These are phyloP conservation scores for Teratosphaeria destructans DNA, from an alignment of 2,329 filamentous ascomycete species.

Conservation along the genomic window DNA sequence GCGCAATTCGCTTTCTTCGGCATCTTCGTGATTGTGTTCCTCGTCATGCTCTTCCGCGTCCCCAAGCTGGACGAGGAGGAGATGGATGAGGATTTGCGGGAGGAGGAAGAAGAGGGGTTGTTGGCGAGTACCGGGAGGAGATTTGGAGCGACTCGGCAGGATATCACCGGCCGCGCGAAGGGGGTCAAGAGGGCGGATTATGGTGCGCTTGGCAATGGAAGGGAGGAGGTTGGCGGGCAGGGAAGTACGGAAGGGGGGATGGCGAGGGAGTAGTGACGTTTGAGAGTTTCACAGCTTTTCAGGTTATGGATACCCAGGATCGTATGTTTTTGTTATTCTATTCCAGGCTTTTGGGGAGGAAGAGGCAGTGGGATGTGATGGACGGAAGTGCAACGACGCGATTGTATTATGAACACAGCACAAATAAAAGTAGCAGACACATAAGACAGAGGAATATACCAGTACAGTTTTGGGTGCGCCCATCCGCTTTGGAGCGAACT, in stretches of 20 bases:
- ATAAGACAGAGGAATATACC: background rate
- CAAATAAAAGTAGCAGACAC: background rate
- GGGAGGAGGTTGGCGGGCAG: background rate
- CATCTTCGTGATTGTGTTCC: conserved; percentile 70
- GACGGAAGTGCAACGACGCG: background rate
- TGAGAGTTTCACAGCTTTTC: background rate
- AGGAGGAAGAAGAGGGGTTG: conserved; percentile 86
- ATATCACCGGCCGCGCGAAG: conserved; percentile 56
- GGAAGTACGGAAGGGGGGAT: background rate
- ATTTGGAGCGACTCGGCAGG: conserved; percentile 80
- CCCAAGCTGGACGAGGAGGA: conserved; percentile 67
- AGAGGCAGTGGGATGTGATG: background rate
- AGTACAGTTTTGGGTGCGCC: too few species aligned
- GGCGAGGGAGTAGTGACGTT: background rate
- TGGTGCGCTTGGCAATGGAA: conserved; percentile 11
- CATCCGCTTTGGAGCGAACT: too few species aligned
- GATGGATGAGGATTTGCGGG: conserved; percentile 79
- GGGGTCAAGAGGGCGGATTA: conserved; percentile 25
- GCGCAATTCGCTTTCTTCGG: conserved; percentile 82
- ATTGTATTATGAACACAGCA: background rate
- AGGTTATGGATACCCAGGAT: background rate
- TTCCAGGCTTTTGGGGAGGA: background rate
- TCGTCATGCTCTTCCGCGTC: conserved; percentile 68
- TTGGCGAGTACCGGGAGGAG: conserved; percentile 72
- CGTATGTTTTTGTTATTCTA: background rate